These are phyloP conservation scores for Tanacetum coccineum DNA, from an alignment of 129 eudicot genomes.

Conservation along the genomic window DNA sequence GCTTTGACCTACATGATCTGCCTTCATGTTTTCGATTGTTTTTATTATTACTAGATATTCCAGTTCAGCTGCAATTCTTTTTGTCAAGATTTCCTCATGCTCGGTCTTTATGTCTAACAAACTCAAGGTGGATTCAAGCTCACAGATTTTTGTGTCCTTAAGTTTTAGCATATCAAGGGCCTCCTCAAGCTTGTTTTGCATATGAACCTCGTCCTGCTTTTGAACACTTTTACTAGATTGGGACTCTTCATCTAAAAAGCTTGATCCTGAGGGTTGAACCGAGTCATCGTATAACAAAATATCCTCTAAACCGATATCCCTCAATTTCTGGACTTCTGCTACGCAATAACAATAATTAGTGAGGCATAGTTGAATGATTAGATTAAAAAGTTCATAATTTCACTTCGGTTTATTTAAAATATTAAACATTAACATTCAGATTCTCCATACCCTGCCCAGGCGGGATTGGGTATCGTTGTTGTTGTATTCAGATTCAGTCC, in stretches of 20 bases:
- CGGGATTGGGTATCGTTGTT: too few relatives aligned
- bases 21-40: slow-evolving; percentile 31
- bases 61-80: slow-evolving; percentile 66
- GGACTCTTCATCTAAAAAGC: slow-evolving; percentile 8
- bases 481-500: too few relatives aligned
- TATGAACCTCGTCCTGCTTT: neutral
- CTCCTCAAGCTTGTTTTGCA: slow-evolving; percentile 26
- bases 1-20: slow-evolving; percentile 25
- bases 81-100: slow-evolving; percentile 50
- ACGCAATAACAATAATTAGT: slow-evolving; percentile 6
- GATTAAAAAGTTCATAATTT: neutral
- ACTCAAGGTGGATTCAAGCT: slow-evolving; percentile 38
- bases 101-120: slow-evolving; percentile 34
- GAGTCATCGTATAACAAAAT: slow-evolving; percentile 26
- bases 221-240: neutral
- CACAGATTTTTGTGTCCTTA: slow-evolving; percentile 43
- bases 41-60: slow-evolving; percentile 53
- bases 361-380: neutral
- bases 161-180: slow-evolving; percentile 28
- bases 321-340: slow-evolving; percentile 71
- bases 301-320: slow-evolving; percentile 54
- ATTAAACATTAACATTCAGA: neutral
- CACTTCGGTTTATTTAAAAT: neutral
- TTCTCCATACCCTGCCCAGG: too few relatives aligned
- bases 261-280: slow-evolving; percentile 10